Percentiles rank a stretch among this genome's conserved stretches.
phyloP scores from a whole-genome alignment of 306 rosid species.

The Aeschynomene evenia region DNA sequence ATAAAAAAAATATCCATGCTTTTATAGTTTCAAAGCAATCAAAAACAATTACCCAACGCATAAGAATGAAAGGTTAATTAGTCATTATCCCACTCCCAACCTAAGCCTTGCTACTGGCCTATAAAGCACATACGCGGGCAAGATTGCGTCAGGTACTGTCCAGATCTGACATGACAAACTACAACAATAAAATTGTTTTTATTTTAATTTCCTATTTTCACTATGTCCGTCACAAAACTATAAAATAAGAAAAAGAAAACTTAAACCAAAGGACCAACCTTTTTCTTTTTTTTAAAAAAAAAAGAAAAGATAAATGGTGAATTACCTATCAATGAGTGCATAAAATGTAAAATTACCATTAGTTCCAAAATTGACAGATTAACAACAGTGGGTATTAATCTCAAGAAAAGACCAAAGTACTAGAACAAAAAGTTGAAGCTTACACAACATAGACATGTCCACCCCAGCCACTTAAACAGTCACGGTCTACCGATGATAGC shows the following conservation, averaged over 20 bases:
- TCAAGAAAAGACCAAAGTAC: neutral
- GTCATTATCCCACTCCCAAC: neutral
- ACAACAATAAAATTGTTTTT: too few species aligned
- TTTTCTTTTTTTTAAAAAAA: neutral
- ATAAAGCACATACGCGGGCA: too few species aligned
- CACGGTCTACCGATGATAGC: slow-evolving; percentile 95
- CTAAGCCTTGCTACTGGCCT: neutral
- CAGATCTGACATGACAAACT: too few species aligned
- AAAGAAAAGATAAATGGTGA: neutral
- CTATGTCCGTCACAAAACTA: too few species aligned
- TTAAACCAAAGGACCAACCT: neutral
- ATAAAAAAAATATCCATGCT: too few species aligned
- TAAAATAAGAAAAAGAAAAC: neutral
- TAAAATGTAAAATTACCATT: slow-evolving; percentile 2
- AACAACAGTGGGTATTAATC: neutral
- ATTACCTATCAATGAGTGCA: neutral
- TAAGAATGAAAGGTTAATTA: neutral
- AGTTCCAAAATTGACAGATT: neutral
- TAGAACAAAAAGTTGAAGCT: slow-evolving; percentile 36
- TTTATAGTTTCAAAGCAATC: neutral
- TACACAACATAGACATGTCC: slow-evolving; percentile 97
- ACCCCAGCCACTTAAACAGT: slow-evolving; percentile 99
- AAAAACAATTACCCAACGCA: neutral
- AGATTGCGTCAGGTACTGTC: too few species aligned
- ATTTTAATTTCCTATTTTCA: too few species aligned